phyloP scores from a whole-genome alignment of 495 filamentous ascomycete species.

The Penicilliopsis zonata region DNA sequence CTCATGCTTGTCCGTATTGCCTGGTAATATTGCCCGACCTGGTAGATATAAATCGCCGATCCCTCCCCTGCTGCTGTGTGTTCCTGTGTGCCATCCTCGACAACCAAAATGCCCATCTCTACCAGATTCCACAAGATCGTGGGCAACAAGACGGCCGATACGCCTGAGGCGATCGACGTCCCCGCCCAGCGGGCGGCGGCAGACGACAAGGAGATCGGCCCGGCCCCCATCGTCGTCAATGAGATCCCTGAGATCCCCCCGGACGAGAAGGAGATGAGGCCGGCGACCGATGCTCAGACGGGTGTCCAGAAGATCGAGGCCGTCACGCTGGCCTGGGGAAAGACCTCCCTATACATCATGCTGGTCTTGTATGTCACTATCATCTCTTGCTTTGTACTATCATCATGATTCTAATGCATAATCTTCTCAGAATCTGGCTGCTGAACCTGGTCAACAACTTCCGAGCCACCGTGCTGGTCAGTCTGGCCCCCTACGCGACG shows the following conservation, averaged over 20 bases:
- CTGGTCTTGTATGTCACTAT: slow-evolving; percentile 6
- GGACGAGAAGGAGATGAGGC: slow-evolving; percentile 4
- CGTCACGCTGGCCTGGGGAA: slow-evolving; percentile 9
- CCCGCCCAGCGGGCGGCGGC: slow-evolving; percentile 1
- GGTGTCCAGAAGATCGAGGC: slow-evolving; percentile 13
- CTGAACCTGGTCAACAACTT: slow-evolving; percentile 5
- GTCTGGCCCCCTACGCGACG: slow-evolving; percentile 32
- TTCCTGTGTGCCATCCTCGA: too few species aligned
- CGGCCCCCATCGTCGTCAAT: not conserved
- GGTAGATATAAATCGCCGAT: too few species aligned
- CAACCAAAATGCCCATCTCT: not conserved
- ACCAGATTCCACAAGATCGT: not conserved
- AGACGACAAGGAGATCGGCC: slow-evolving; percentile 3
- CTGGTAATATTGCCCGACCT: too few species aligned
- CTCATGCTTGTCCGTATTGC: too few species aligned
- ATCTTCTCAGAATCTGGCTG: slow-evolving; percentile 2
- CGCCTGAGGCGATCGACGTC: not conserved
- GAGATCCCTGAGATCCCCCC: too few species aligned
- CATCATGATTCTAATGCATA: not conserved
- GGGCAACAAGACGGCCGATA: not conserved
- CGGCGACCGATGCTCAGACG: slow-evolving; percentile 5
- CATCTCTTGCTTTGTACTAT: not conserved
- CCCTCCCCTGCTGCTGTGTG: too few species aligned
- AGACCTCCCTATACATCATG: slow-evolving; percentile 2
- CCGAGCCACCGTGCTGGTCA: slow-evolving; percentile 29